Base-by-base conservation (phyloP, 495 filamentous ascomycete species). In the Amorphotheca resinae region DNA sequence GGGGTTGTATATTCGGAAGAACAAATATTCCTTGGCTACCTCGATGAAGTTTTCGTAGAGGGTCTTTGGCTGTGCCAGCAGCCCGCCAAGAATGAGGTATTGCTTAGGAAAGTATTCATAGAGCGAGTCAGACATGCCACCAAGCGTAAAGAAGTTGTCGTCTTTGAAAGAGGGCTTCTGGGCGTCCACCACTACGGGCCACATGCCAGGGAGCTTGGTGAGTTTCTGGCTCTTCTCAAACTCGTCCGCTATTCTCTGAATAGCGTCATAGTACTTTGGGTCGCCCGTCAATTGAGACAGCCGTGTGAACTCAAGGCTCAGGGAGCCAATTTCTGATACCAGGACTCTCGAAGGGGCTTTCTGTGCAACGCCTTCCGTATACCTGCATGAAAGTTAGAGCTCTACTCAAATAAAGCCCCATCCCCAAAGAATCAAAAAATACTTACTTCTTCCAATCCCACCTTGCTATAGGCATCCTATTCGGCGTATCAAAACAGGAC, bases 81-180 rank as follows among this genome's bases (percentile, higher is more conserved):
- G 53, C 15, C 89, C 88, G 16, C 87, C 87, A 6, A 93, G 72
- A 17, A 95, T 74, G 18, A 72, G 62, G 48, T 69, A 60, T 53
- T 71, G 64, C 56, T 75, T 95, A 6, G 88, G 83, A 21, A 95
- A 58, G 56, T 95, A 95, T 59, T 95, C 88, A 54, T 94, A 95
- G 8, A 82, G 69, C 4, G 83, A 89, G 58, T 95, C 88, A 9
- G 82, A 77, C 60, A 75, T 68, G 9, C 76, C 85, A 20, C 78
- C 89, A 21, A 95, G 63, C 0, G 76, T 81, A 52, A 79, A 96
- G 14, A 44, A 33, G 35, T 46, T 52, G 20, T 66, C 67, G 1
- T 42, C 48, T 9, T 49, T 41, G 11, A 68, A 65, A 20, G 62
- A 55, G 16, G 52, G 48, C 4, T 20, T 33, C 8, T 35, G 38